Base-by-base conservation (phyloP, 2,329 filamentous ascomycete genomes). In the Nemania abortiva region DNA sequence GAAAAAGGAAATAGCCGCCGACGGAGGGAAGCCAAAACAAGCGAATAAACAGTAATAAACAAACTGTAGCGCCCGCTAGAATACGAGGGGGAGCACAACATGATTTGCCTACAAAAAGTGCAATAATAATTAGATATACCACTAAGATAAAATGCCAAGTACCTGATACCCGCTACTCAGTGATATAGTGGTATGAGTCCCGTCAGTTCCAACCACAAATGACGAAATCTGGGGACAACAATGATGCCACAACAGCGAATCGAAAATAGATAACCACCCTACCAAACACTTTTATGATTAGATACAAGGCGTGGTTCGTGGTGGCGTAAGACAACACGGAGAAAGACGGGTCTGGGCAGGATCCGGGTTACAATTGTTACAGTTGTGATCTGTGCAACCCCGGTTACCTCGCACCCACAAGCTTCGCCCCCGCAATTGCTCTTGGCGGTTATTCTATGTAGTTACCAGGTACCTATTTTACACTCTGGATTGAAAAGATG, bases 261-360 rank as follows among this genome's bases (percentile, higher is more conserved):
- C 67, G 59, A 66, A 68, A 68, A 68, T 68, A 60, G 63, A 62
- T 62, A 34, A 34, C 53, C 56, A 63, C 61, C 55, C 61, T 63
- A 58, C 53, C 39, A n/a, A n/a, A 59, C 65, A 63, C 53, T 49
- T 20, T 39, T 31, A 42, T 15, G 13, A 27, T 22, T 24, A 22
- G 53, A 20, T 9, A 52, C 5, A 15, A 27, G 31, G 31, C 31
- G 31, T 34, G 31, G 31, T 34, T 34, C 9, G 31, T 34, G 31
- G 31, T 34, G 31, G 37, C 37, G 13, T 42, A 42, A 42, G 9
- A 42, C 37, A 42, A 42, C 37, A 10, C 13, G n/a, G n/a, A 15
- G 3, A 42, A 15, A 7, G 7, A 7, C 37, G 37, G 37, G 37
- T 15, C 37, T 34, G 9, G 31, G 11, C 13, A 42, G 37, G 13